Percentiles rank a stretch among this genome's conserved stretches.
phyloP scores from a whole-genome alignment of 345 rosid species.

The Rhizophora apiculata region DNA sequence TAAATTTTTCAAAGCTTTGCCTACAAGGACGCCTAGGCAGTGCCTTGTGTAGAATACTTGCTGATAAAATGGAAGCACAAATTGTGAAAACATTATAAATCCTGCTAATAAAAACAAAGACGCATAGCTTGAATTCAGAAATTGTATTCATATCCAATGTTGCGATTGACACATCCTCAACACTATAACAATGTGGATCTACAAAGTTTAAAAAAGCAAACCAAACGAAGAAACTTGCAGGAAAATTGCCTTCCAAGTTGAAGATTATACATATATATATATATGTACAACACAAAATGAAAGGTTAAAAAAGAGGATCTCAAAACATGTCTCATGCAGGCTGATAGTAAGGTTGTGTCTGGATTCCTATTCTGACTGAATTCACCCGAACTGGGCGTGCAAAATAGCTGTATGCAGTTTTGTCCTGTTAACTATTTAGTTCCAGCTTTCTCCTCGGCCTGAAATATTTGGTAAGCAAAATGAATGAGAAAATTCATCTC shows the following conservation, averaged over 20 bases:
- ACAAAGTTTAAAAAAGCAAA: background rate
- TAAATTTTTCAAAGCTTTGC: background rate
- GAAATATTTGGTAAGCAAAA: constrained; percentile 53
- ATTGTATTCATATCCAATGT: no score
- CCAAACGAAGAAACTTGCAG: background rate
- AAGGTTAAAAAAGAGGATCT: constrained; percentile 37
- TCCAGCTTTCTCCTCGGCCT: constrained; percentile 78
- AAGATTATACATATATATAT: background rate
- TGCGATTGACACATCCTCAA: no score
- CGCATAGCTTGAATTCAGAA: no score
- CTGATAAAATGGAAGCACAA: no score
- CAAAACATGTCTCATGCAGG: constrained; percentile 13
- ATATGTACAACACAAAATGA: constrained; percentile 29
- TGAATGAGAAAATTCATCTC: constrained; percentile 34
- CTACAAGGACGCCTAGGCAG: no score
- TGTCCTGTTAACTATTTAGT: constrained; percentile 35
- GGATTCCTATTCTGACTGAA: constrained; percentile 29
- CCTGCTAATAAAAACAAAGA: no score
- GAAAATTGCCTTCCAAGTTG: constrained; percentile 13
- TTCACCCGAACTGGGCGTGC: constrained; percentile 24
- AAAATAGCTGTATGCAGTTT: constrained; percentile 28
- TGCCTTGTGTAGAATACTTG: no score
- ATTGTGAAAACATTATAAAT: no score
- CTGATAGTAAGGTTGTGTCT: constrained; percentile 21
- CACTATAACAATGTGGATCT: background rate